A percentile compares a stretch with the other conserved stretches of the same genome.
Evolutionary conservation across 805 yeast species (phyloP).

Genomic region (Starmerella powellii): DNA sequence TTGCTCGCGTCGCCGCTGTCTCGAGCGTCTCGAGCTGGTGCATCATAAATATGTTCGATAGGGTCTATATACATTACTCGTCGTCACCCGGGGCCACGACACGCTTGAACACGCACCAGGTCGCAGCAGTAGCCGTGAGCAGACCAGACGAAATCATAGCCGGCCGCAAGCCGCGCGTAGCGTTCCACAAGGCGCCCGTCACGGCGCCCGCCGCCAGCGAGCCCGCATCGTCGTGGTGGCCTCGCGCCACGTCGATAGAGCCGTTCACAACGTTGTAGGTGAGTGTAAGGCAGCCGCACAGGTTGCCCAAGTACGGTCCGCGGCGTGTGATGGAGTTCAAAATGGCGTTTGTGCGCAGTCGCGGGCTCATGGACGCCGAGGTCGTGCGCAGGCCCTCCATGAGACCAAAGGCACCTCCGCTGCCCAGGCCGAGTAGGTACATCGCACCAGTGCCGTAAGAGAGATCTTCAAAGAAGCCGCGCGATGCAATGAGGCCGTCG

Average conservation of each 20-base stretch:
- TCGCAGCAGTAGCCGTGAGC: conserved; percentile 82
- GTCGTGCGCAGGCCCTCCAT: conserved; percentile 73
- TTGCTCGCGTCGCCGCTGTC: too few relatives aligned
- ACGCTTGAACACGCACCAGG: conserved; percentile 76
- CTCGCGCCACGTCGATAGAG: conserved; percentile 51
- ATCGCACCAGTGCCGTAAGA: conserved; percentile 97
- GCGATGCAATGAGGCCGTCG: conserved; percentile 83
- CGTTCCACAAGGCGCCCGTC: conserved; percentile 83
- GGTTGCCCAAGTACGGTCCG: conserved; percentile 92
- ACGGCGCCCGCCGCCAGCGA: conserved; percentile 81
- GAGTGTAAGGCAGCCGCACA: conserved; percentile 86
- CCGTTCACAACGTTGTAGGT: conserved; percentile 78
- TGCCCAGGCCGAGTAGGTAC: conserved; percentile 66
- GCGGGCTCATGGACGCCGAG: conserved; percentile 64
- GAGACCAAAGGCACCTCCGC: conserved; percentile 83
- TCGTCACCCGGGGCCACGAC: conserved; percentile 23
- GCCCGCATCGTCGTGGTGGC: conserved; percentile 78
- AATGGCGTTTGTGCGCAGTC: conserved; percentile 75
- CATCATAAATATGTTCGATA: too few relatives aligned
- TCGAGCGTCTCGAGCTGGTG: too few relatives aligned
- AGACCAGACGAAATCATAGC: conserved; percentile 77
- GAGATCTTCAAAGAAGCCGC: conserved; percentile 95
- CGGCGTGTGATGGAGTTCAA: conserved; percentile 86
- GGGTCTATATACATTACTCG: conserved; percentile 13
- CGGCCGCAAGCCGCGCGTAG: conserved; percentile 73